Evolutionary conservation across 2,329 filamentous ascomycete genomes (phyloP), one percentile per base, ranked within the genome.

Genomic region (Beauveria sp.): DNA sequence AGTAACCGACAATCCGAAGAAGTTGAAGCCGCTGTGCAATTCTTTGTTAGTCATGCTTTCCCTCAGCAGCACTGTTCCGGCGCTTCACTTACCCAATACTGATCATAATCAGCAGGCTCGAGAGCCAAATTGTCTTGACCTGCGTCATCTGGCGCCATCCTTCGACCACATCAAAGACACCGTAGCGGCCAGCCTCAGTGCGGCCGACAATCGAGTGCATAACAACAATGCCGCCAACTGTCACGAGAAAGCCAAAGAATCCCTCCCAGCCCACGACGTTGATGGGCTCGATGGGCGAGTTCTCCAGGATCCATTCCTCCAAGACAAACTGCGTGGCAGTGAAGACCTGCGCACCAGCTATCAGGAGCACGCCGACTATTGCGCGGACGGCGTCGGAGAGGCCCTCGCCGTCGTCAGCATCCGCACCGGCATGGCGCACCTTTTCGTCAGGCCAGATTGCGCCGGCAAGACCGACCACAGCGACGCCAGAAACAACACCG

Each of bases 211-310:
- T 76, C 24, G 91, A 77, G 74, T 99, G 91, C 71, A 97, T 75
- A 45, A 96, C 76, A 4, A 91, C 72, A 87, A 97, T 97, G 28
- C 83, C 87, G 4, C 92, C 65, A 5, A 92, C 72, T 0, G 95
- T 99, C 56, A 93, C 85, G 5, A 79, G 67, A 70, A 98, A 93
- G 1, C 95, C 95, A 72, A 98, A 99, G 3, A 96, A 68, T 22
- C 95, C 95, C 75, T 99, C 95, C 92, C 93, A 99, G 38, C 93
- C 93, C 34, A 99, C 95, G 22, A 97, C 91, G 69, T 87, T 88
- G 65, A 99, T 85, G 1, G 95, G 93, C 69, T 95, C 90, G 53
- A 86, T 82, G 24, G 76, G 69, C 1, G 81, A 84, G 63, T 80
- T 77, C 71, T 85, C 83, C 3, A 99, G 83, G 66, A 99, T 91